phyloP scores from a whole-genome alignment of 805 yeast genomes.

The Teunomyces stri region DNA sequence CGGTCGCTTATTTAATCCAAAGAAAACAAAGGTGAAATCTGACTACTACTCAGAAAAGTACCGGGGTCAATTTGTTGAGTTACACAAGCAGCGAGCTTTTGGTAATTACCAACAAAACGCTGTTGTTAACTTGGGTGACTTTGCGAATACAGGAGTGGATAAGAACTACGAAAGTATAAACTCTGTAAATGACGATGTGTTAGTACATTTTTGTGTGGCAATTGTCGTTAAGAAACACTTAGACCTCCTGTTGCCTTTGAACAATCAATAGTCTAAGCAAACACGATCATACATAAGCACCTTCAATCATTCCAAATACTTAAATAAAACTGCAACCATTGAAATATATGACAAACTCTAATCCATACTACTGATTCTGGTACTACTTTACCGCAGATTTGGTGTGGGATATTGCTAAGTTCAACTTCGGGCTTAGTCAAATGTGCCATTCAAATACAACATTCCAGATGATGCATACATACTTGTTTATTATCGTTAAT shows the following conservation, averaged over 20 bases:
- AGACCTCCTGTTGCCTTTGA: not conserved
- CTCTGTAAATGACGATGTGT: conserved; percentile 1
- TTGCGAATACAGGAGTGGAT: not conserved
- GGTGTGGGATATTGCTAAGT: too few relatives aligned
- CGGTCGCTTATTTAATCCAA: not conserved
- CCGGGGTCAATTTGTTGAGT: not conserved
- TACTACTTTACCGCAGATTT: too few relatives aligned
- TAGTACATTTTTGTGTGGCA: conserved; percentile 8
- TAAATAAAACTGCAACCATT: too few relatives aligned
- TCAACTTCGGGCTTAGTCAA: too few relatives aligned
- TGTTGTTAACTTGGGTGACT: not conserved
- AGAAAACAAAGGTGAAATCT: not conserved
- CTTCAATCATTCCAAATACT: too few relatives aligned
- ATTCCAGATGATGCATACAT: too few relatives aligned
- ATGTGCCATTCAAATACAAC: too few relatives aligned
- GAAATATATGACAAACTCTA: too few relatives aligned
- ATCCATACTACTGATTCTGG: too few relatives aligned
- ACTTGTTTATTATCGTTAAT: too few relatives aligned
- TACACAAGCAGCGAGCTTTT: not conserved
- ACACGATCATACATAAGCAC: too few relatives aligned
- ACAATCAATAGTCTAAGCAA: too few relatives aligned
- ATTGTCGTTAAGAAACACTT: conserved; percentile 7
- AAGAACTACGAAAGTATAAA: not conserved
- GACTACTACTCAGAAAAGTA: not conserved
- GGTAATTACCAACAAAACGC: conserved; percentile 3